A percentile compares a stretch with the other conserved stretches of the same genome.
phyloP scores from a whole-genome alignment of 345 rosid species.

The Geranium rotundifolium region DNA sequence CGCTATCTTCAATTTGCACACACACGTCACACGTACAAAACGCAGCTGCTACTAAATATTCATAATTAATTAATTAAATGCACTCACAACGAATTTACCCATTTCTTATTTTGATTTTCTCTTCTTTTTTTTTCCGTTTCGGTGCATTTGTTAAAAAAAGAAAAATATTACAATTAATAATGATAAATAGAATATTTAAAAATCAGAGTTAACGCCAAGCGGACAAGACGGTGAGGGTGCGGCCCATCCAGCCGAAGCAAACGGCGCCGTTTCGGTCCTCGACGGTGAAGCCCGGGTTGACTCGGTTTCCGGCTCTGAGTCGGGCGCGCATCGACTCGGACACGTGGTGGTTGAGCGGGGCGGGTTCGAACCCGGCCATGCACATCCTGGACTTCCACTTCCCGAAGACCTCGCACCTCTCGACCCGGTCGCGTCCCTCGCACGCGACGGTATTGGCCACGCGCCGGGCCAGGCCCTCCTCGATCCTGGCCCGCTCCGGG shows the following conservation, averaged over 20 bases:
- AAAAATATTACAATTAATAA: conserved; percentile 19
- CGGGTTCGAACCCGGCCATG: conserved; percentile 79
- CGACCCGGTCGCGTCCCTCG: conserved; percentile 75
- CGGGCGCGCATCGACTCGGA: conserved; percentile 50
- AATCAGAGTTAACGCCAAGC: conserved; percentile 68
- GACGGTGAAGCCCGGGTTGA: conserved; percentile 60
- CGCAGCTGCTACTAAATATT: not conserved
- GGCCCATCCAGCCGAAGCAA: conserved; percentile 80
- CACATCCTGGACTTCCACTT: conserved; percentile 92
- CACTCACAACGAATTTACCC: not conserved
- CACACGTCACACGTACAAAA: not conserved
- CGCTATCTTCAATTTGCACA: not conserved
- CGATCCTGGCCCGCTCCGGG: conserved; percentile 39
- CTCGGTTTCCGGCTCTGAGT: conserved; percentile 34
- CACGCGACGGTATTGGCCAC: conserved; percentile 69
- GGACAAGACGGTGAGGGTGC: conserved; percentile 82
- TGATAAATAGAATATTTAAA: conserved; percentile 15
- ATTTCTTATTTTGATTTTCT: conserved; percentile 14
- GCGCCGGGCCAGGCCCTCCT: conserved; percentile 58
- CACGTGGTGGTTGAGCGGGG: conserved; percentile 38
- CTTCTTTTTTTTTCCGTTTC: conserved; percentile 15
- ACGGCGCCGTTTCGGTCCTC: conserved; percentile 76
- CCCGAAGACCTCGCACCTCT: conserved; percentile 91
- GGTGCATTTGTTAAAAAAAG: conserved; percentile 27
- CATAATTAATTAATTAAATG: not conserved